phyloP scores from a whole-genome alignment of 2,329 filamentous ascomycete genomes.

The Alternaria sp. region DNA sequence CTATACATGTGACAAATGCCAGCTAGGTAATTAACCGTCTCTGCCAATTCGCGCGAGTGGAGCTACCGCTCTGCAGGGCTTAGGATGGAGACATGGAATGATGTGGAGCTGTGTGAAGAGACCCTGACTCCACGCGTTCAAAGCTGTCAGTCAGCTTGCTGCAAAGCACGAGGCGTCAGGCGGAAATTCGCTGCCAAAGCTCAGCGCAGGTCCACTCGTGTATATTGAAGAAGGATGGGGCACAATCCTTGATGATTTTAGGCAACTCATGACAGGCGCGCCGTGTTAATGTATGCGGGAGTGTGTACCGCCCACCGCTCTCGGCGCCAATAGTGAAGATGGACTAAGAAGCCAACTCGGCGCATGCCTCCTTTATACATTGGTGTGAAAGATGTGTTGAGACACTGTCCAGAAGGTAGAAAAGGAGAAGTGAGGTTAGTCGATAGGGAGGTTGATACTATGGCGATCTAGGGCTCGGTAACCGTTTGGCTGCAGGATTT shows the following conservation, averaged over 20 bases:
- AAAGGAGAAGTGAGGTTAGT: not conserved
- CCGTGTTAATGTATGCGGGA: not conserved
- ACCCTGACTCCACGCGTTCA: constrained; percentile 9
- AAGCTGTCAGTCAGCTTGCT: not conserved
- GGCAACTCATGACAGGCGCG: not conserved
- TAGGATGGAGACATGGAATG: constrained; percentile 2
- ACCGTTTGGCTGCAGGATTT: constrained; percentile 3
- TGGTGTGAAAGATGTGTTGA: not conserved
- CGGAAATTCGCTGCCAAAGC: constrained; percentile 1
- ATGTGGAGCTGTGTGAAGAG: constrained; percentile 4
- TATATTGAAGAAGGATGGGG: not conserved
- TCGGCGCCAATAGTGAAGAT: constrained; percentile 4
- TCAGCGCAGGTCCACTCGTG: constrained; percentile 3
- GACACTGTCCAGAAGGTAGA: not conserved
- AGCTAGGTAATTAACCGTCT: constrained; percentile 19
- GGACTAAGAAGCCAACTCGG: not conserved
- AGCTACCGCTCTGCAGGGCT: constrained; percentile 7
- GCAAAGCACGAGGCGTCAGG: not conserved
- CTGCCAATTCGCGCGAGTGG: constrained; percentile 14
- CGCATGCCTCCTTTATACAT: not conserved
- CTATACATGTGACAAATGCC: constrained; percentile 17
- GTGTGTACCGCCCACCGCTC: constrained; percentile 3
- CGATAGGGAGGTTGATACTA: constrained; percentile 1
- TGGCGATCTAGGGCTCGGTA: constrained; percentile 5
- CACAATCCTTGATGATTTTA: not conserved